These are phyloP conservation scores for Paecilomyces dactylethromorphus DNA, from an alignment of 2,329 filamentous ascomycete genomes.

Conservation along the genomic window DNA sequence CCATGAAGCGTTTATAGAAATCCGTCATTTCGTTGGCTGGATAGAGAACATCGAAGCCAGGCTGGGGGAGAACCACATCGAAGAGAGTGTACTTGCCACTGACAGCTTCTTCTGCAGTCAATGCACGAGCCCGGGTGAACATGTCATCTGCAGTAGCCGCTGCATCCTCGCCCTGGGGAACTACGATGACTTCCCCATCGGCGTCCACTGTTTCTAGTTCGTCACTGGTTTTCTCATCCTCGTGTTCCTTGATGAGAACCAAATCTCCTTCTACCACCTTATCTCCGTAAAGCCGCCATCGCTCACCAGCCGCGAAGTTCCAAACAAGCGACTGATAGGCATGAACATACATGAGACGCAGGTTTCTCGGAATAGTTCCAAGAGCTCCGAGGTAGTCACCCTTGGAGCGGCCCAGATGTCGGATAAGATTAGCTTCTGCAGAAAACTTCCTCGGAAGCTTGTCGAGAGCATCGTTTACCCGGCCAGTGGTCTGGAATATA, in stretches of 20 bases:
- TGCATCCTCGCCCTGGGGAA: slow-evolving; percentile 52
- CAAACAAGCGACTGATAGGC: slow-evolving; percentile 93
- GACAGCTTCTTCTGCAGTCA: slow-evolving; percentile 70
- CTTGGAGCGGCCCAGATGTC: slow-evolving; percentile 55
- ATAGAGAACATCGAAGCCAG: slow-evolving; percentile 84
- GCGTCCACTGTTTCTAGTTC: slow-evolving; percentile 44
- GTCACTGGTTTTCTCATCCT: slow-evolving; percentile 36
- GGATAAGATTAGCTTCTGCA: slow-evolving; percentile 72
- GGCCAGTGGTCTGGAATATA: slow-evolving; percentile 59
- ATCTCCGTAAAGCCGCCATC: slow-evolving; percentile 69
- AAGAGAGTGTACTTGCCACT: slow-evolving; percentile 74
- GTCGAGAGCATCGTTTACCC: slow-evolving; percentile 55
- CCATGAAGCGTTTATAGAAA: slow-evolving; percentile 86
- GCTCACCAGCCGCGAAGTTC: slow-evolving; percentile 77
- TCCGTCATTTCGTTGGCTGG: slow-evolving; percentile 75
- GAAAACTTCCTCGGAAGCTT: slow-evolving; percentile 73
- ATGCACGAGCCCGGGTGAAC: slow-evolving; percentile 63
- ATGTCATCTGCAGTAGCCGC: slow-evolving; percentile 48
- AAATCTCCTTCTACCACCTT: slow-evolving; percentile 80
- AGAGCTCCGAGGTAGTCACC: slow-evolving; percentile 78
- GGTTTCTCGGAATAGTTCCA: slow-evolving; percentile 68
- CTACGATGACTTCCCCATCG: slow-evolving; percentile 60
- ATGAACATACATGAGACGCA: slow-evolving; percentile 92
- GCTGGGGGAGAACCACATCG: slow-evolving; percentile 86
- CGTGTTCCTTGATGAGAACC: slow-evolving; percentile 59